Evolutionary conservation across 2,329 filamentous ascomycete species (phyloP).

Genomic region (Sporothrix brunneoviolacea): DNA sequence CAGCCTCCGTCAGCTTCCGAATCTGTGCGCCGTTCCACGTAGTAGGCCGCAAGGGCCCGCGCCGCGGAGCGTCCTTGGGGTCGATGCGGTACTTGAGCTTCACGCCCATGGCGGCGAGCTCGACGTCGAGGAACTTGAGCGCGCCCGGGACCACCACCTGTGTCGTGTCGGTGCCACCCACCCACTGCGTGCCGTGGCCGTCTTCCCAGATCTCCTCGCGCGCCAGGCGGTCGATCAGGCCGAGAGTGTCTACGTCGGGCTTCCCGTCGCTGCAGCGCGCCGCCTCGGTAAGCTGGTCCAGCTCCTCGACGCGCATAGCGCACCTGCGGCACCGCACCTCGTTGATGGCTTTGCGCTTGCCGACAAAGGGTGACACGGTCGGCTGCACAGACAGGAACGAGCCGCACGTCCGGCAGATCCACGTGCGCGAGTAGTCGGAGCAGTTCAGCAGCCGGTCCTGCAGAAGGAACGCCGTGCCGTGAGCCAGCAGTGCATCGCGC

Average conservation of each 20-base stretch:
- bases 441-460: constrained; percentile 97
- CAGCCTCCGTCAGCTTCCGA: neutral
- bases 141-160: constrained; percentile 90
- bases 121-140: constrained; percentile 87
- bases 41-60: constrained; percentile 40
- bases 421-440: constrained; percentile 83
- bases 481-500: constrained; percentile 86
- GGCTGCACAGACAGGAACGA: constrained; percentile 86
- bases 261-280: constrained; percentile 47
- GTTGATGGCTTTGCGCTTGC: constrained; percentile 59
- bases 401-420: constrained; percentile 84
- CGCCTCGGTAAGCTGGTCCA: constrained; percentile 48
- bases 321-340: constrained; percentile 76
- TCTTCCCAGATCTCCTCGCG: constrained; percentile 75
- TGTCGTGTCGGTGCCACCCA: constrained; percentile 85
- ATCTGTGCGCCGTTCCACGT: constrained; percentile 15
- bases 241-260: neutral
- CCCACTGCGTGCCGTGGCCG: constrained; percentile 73
- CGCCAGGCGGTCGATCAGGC: constrained; percentile 12
- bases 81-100: constrained; percentile 74
- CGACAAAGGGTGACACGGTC: constrained; percentile 59
- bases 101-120: constrained; percentile 93
- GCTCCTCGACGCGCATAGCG: constrained; percentile 54
- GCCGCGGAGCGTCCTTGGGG: constrained; percentile 58
- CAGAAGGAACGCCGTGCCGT: constrained; percentile 89